Evolutionary conservation across 768 basidiomycete species (phyloP).

Genomic region (Lyophyllum atratum): DNA sequence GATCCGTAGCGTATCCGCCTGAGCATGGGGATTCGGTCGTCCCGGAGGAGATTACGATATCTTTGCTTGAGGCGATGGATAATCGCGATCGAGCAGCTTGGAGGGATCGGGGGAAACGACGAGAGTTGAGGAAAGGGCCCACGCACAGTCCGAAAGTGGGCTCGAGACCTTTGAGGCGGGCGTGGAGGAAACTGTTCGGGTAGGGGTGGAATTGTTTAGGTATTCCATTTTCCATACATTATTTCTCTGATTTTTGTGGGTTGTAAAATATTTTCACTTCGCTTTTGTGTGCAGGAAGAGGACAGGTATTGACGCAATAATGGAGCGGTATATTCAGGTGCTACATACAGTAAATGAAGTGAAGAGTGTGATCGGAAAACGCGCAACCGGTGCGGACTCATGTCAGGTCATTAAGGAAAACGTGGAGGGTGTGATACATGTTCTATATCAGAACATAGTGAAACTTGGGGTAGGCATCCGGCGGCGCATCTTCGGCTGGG

Average conservation of each 20-base stretch:
- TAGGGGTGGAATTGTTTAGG: too few species aligned
- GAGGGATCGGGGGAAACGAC: not conserved
- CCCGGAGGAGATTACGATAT: slow-evolving; percentile 27
- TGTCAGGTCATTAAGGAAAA: not conserved
- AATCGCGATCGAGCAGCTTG: slow-evolving; percentile 16
- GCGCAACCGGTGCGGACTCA: not conserved
- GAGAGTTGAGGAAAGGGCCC: not conserved
- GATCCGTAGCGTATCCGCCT: not conserved
- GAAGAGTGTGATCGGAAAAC: not conserved
- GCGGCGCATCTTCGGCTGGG: slow-evolving; percentile 8
- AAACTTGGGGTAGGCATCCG: slow-evolving; percentile 16
- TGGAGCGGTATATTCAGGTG: not conserved
- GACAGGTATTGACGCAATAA: too few species aligned
- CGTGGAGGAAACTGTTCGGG: slow-evolving; percentile 8
- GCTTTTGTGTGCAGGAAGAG: too few species aligned
- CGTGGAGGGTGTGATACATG: not conserved
- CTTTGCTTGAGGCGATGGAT: slow-evolving; percentile 32
- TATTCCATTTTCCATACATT: too few species aligned
- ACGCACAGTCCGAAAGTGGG: slow-evolving; percentile 1
- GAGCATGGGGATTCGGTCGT: not conserved
- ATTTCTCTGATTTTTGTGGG: too few species aligned
- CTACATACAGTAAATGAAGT: not conserved
- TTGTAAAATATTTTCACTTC: too few species aligned
- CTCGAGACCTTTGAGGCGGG: not conserved
- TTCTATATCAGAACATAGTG: slow-evolving; percentile 9